These are phyloP conservation scores for Blastobotrys ciferrii DNA, from an alignment of 1,139 yeast genomes.

Conservation along the genomic window DNA sequence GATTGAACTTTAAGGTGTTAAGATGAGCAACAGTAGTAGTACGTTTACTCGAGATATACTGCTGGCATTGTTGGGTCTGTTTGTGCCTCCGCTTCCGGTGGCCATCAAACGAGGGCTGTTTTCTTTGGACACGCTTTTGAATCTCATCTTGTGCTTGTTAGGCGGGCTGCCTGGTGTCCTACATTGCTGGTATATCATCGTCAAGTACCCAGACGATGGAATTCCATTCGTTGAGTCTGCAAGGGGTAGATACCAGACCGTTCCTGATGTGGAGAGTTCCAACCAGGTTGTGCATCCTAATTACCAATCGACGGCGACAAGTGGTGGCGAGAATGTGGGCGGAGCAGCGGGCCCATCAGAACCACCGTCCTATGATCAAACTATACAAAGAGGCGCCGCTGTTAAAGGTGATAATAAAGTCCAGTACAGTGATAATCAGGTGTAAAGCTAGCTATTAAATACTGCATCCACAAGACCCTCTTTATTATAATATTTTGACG, in stretches of 20 bases:
- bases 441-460: background rate
- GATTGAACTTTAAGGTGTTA: background rate
- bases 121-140: constrained; percentile 59
- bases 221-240: constrained; percentile 38
- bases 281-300: background rate
- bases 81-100: constrained; percentile 73
- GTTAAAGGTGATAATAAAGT: constrained; percentile 29
- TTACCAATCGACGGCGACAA: constrained; percentile 8
- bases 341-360: constrained; percentile 8
- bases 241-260: constrained; percentile 20
- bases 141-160: constrained; percentile 53
- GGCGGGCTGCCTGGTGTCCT: constrained; percentile 72
- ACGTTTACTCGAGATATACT: constrained; percentile 42
- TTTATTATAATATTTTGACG: too few relatives aligned
- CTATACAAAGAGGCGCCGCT: constrained; percentile 2
- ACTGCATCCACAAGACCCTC: too few relatives aligned
- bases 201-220: constrained; percentile 56
- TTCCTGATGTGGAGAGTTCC: constrained; percentile 21
- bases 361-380: constrained; percentile 26
- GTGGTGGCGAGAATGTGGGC: constrained; percentile 6
- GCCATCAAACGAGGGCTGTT: constrained; percentile 66
- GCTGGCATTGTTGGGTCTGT: constrained; percentile 56
- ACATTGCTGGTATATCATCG: constrained; percentile 44
- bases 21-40: background rate
- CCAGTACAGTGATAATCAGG: constrained; percentile 21